Base-by-base conservation (phyloP, 192 early-diverging fungal species). In the Neocallimastix lanati region DNA sequence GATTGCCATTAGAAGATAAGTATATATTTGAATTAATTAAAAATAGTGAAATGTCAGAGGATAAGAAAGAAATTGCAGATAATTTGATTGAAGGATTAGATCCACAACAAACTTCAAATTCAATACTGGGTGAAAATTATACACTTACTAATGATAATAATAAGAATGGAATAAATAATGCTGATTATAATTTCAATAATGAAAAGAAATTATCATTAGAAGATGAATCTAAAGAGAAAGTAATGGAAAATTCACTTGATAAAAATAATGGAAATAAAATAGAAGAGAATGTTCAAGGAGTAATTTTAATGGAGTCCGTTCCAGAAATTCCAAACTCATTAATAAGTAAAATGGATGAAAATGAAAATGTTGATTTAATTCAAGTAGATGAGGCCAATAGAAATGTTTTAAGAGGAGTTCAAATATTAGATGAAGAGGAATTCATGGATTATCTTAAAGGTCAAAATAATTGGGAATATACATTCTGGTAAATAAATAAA, bases 401-500 rank as follows among this genome's bases (percentile, higher is more conserved):
- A 1, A 83, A 87, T 18, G 78, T 88, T 0, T 38, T 80, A 21
- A 36, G 77, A 28, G 84, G 83, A 12, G 83, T 87, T 58, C 79
- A 85, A 76, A 25, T 90, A 18, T 67, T 90, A 18, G 89, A 90
- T 78, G 84, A 87, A 29, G 76, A 82, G 27, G 89, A 90, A 82
- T 88, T 90, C 50, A 80, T 81, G 18, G 84, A 90, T 29, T 90
- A 90, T 79, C 67, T 90, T 29, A 67, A 81, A 36, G 87, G 86
- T 15, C 76, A 78, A 28, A 87, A 86, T 7, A 79, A 82, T 40
- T 90, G 89, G 89, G 58, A 76, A 21, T 84, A 80, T 38, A 27
- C 76, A 14, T 78, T 33, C 40, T 86, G 38, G 83, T 77, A 77
- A 40, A 2, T n/a, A 78, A 27, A 27, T 37, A 27, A n/a, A 78